These are phyloP conservation scores for Rhizopus arrhizus DNA, from an alignment of 371 early-diverging fungal genomes.

Conservation along the genomic window DNA sequence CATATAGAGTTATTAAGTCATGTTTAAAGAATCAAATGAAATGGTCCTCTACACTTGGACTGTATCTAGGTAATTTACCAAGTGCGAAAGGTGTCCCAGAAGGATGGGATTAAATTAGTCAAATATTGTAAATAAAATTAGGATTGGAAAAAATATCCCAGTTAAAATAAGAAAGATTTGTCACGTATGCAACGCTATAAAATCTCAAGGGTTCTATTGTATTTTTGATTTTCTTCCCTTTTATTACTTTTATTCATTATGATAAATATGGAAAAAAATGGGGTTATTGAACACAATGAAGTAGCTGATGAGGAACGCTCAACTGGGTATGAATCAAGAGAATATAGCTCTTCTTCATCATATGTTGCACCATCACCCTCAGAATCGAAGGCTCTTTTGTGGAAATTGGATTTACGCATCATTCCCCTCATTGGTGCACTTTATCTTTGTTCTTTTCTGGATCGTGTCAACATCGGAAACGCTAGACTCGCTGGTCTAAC, in stretches of 20 bases:
- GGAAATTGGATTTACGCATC: constrained; percentile 49
- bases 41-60: constrained; percentile 45
- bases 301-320: constrained; percentile 7
- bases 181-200: background rate
- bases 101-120: constrained; percentile 27
- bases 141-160: background rate
- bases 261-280: background rate
- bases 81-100: constrained; percentile 48
- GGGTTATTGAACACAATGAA: constrained; percentile 7
- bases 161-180: background rate
- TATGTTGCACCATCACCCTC: constrained; percentile 27
- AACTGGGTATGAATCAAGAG: background rate
- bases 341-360: background rate
- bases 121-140: background rate
- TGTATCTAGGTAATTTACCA: constrained; percentile 34
- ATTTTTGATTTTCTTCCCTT: background rate
- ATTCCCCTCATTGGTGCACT: constrained; percentile 52
- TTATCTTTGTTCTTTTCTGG: constrained; percentile 57
- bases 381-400: constrained; percentile 32
- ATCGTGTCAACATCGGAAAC: constrained; percentile 61
- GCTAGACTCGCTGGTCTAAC: constrained; percentile 61
- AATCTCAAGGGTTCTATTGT: too few species aligned
- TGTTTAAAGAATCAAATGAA: constrained; percentile 39
- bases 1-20: constrained; percentile 54
- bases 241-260: background rate